These are phyloP conservation scores for Straminergon stramineum DNA, from an alignment of 225 moss, liverwort and hornwort genomes.

Conservation along the genomic window DNA sequence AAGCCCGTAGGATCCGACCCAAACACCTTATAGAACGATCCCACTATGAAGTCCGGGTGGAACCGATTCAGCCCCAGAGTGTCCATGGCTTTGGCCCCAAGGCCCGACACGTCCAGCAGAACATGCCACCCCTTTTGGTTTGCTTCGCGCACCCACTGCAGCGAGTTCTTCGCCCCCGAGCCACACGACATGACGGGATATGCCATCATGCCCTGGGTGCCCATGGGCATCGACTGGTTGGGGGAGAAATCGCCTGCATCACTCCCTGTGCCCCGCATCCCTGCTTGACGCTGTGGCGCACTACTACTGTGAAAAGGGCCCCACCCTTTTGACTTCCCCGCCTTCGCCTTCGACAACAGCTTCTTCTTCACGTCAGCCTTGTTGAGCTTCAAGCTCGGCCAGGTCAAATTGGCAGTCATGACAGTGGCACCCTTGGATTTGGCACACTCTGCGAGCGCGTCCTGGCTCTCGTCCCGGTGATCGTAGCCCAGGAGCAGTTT, in stretches of 20 bases:
- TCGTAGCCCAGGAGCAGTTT: constrained; percentile 54
- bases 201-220: constrained; percentile 39
- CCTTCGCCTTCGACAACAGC: constrained; percentile 21
- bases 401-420: constrained; percentile 23
- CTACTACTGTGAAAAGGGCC: constrained; percentile 4
- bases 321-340: constrained; percentile 24
- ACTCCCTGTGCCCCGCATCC: not conserved
- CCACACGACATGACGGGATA: constrained; percentile 43
- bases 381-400: constrained; percentile 49
- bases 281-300: not conserved
- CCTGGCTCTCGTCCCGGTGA: constrained; percentile 37
- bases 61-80: constrained; percentile 38
- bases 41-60: constrained; percentile 53
- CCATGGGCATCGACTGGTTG: constrained; percentile 22
- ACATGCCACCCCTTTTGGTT: constrained; percentile 57
- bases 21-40: constrained; percentile 56
- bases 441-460: constrained; percentile 48
- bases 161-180: constrained; percentile 40
- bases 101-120: constrained; percentile 48
- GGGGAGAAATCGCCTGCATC: constrained; percentile 15
- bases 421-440: constrained; percentile 38
- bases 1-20: constrained; percentile 58
- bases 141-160: constrained; percentile 48
- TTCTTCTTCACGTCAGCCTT: constrained; percentile 38
- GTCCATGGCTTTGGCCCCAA: constrained; percentile 55